Evolutionary conservation across 139 green algal genomes (phyloP).

Genomic region (Asterochloris erici): DNA sequence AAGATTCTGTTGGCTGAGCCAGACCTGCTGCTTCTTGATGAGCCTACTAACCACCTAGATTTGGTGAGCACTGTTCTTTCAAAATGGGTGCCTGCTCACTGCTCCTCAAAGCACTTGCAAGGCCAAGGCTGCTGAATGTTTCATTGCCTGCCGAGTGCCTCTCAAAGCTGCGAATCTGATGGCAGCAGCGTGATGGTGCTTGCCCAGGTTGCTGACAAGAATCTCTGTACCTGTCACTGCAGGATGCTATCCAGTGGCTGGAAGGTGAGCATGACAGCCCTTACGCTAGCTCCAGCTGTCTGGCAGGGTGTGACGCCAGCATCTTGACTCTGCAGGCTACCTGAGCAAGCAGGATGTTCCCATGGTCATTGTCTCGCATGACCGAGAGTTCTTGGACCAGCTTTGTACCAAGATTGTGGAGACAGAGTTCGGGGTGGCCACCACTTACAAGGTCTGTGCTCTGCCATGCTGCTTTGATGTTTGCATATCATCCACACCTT

Average conservation of each 20-base stretch:
- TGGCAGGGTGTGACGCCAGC: too few relatives aligned
- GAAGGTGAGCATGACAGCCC: constrained; percentile 48
- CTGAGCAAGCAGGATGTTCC: constrained; percentile 77
- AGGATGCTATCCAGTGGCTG: constrained; percentile 95
- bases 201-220: too few relatives aligned
- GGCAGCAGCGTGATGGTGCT: too few relatives aligned
- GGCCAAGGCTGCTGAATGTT: too few relatives aligned
- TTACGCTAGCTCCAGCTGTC: too few relatives aligned
- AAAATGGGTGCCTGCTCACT: too few relatives aligned
- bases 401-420: constrained; percentile 95
- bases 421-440: constrained; percentile 85
- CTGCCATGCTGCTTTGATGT: too few relatives aligned
- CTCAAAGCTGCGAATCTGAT: too few relatives aligned
- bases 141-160: too few relatives aligned
- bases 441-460: constrained; percentile 61
- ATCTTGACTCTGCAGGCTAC: constrained; percentile 53
- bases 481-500: not conserved
- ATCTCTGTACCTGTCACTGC: too few relatives aligned
- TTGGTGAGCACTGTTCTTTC: constrained; percentile 29
- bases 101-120: too few relatives aligned
- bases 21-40: constrained; percentile 92
- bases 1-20: constrained; percentile 97
- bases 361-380: constrained; percentile 96
- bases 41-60: constrained; percentile 99
- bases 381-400: constrained; percentile 98